Conservation (phyloP, 805 yeast species). For the Cyberlindnera samutprakarnensis region DNA sequence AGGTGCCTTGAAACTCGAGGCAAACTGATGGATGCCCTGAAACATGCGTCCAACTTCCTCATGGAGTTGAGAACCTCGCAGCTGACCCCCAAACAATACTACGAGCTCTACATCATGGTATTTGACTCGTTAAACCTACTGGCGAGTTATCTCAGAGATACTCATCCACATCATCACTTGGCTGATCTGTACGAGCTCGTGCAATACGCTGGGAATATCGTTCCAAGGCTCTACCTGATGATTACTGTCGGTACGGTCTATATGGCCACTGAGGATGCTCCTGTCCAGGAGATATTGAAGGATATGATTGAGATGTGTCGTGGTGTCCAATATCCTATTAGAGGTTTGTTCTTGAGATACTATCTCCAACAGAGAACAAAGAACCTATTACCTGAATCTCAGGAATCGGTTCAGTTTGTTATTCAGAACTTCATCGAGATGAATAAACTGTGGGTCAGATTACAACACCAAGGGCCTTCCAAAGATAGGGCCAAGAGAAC, state of each 20-base stretch:
- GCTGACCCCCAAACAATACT: slow-evolving; percentile 84
- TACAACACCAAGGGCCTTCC: slow-evolving; percentile 93
- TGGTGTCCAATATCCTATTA: slow-evolving; percentile 91
- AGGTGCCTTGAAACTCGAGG: slow-evolving; percentile 62
- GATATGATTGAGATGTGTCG: slow-evolving; percentile 98
- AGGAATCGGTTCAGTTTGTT: slow-evolving; percentile 71
- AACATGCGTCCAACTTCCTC: slow-evolving; percentile 76
- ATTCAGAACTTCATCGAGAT: slow-evolving; percentile 88
- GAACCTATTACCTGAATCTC: slow-evolving; percentile 31
- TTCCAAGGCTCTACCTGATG: slow-evolving; percentile 91
- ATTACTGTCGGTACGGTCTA: slow-evolving; percentile 90
- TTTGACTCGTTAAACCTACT: slow-evolving; percentile 75
- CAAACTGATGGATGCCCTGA: slow-evolving; percentile 77
- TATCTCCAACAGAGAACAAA: slow-evolving; percentile 81
- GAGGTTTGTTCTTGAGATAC: slow-evolving; percentile 87
- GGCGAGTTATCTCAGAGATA: slow-evolving; percentile 54
- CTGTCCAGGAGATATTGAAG: slow-evolving; percentile 77
- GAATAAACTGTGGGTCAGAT: slow-evolving; percentile 96
- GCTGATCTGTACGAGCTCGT: slow-evolving; percentile 92
- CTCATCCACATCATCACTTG: slow-evolving; percentile 63
- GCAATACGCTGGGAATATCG: slow-evolving; percentile 89
- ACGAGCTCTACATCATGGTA: slow-evolving; percentile 78
- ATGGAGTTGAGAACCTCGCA: slow-evolving; percentile 72
- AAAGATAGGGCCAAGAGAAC: slow-evolving; percentile 69
- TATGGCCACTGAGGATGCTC: slow-evolving; percentile 70